Evolutionary conservation across 139 green algal species (phyloP).

Genomic region (Picochlorum costavermella): DNA sequence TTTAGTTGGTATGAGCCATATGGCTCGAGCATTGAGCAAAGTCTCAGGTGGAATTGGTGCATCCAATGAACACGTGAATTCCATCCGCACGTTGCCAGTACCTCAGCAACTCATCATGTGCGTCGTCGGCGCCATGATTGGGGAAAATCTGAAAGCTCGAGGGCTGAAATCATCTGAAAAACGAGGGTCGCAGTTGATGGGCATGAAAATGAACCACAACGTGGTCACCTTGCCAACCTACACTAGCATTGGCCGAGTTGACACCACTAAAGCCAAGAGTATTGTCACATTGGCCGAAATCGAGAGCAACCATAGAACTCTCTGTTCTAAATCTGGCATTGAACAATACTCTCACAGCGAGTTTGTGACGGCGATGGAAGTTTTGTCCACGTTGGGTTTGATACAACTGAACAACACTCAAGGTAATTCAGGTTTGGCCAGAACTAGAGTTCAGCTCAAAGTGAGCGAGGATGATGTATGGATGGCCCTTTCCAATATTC

Average conservation of each 20-base stretch:
- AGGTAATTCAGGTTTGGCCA: background rate
- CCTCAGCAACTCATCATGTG: constrained; percentile 45
- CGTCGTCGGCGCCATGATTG: constrained; percentile 27
- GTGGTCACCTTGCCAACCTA: no score
- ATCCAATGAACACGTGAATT: constrained; percentile 12
- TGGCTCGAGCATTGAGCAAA: constrained; percentile 20
- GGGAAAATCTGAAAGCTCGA: constrained; percentile 5
- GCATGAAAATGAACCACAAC: background rate
- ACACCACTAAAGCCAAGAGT: background rate
- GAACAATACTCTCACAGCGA: constrained; percentile 7
- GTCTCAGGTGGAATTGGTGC: constrained; percentile 22
- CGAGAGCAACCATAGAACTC: background rate
- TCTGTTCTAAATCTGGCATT: constrained; percentile 19
- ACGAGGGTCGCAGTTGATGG: background rate
- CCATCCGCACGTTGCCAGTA: constrained; percentile 30
- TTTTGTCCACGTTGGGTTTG: constrained; percentile 6
- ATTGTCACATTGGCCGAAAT: constrained; percentile 17
- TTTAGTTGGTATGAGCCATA: constrained; percentile 30
- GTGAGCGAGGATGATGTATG: constrained; percentile 21
- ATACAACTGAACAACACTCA: background rate
- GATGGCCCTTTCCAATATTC: constrained; percentile 15
- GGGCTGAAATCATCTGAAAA: constrained; percentile 1
- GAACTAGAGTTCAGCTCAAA: constrained; percentile 14
- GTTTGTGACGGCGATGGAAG: constrained; percentile 12
- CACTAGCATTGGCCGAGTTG: background rate